A percentile compares a stretch with the other conserved stretches of the same genome.
Conservation (phyloP, 345 rosid species). For the Eucalyptus shirleyi region DNA sequence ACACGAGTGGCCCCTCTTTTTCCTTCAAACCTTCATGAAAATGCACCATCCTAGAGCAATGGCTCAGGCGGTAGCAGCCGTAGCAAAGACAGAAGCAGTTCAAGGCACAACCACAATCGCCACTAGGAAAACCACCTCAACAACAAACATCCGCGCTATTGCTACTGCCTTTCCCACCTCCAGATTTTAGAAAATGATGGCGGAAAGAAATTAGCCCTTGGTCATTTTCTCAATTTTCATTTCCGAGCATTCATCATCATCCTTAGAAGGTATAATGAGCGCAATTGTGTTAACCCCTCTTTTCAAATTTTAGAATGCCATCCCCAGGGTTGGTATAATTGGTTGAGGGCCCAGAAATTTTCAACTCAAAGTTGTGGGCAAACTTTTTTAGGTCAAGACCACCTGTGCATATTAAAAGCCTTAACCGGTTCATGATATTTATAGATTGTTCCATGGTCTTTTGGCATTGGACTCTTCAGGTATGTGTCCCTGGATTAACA, state of each 20-base stretch:
- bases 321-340: not conserved
- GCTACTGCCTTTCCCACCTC: not conserved
- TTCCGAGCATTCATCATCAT: too few species aligned
- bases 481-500: not conserved
- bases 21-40: conserved; percentile 4
- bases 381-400: too few species aligned
- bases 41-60: too few species aligned
- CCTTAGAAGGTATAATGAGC: too few species aligned
- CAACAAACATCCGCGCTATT: fast-evolving
- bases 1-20: not conserved
- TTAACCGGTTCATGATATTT: not conserved
- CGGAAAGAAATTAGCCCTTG: too few species aligned
- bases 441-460: not conserved
- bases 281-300: too few species aligned
- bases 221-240: too few species aligned
- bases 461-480: not conserved
- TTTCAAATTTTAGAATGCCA: not conserved
- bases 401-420: not conserved
- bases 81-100: not conserved
- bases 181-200: too few species aligned
- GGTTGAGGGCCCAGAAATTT: not conserved
- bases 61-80: not conserved
- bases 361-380: not conserved
- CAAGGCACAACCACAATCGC: not conserved
- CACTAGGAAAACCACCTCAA: not conserved